phyloP scores from a whole-genome alignment of 352 stramenopile genomes.

The Globisporangium middletonii region DNA sequence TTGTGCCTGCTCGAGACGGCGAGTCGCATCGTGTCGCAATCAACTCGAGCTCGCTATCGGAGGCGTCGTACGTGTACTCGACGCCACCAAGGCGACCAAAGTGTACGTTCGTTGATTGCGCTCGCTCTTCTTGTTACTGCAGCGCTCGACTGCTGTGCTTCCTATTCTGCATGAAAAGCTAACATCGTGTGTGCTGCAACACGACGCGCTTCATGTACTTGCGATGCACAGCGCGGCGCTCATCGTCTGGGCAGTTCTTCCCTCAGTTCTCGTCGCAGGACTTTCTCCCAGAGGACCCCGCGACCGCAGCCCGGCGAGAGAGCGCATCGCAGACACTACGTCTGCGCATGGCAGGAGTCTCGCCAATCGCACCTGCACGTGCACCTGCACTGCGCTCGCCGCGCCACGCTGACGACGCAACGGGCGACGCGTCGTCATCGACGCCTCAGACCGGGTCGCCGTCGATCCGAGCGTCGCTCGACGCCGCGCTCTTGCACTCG shows the following conservation, averaged over 20 bases:
- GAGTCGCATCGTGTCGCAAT: conserved; percentile 1
- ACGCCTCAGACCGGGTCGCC: conserved; percentile 4
- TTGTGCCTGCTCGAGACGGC: background rate
- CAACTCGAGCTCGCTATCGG: conserved; percentile 21
- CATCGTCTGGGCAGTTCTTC: conserved; percentile 22
- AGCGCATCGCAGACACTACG: conserved; percentile 50
- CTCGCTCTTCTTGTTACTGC: background rate
- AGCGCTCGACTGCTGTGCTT: too few species aligned
- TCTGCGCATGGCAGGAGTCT: conserved; percentile 43
- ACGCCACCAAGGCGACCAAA: conserved; percentile 24
- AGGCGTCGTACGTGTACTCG: conserved; percentile 63
- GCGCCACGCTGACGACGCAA: conserved; percentile 1
- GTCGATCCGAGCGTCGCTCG: conserved; percentile 1
- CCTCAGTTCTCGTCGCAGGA: conserved; percentile 58
- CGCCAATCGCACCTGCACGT: conserved; percentile 39
- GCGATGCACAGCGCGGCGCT: conserved; percentile 1
- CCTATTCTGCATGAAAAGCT: too few species aligned
- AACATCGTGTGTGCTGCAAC: too few species aligned
- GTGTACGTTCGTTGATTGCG: conserved; percentile 3
- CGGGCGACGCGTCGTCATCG: background rate
- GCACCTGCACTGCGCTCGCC: background rate
- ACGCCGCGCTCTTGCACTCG: conserved; percentile 2
- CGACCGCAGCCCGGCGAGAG: conserved; percentile 5
- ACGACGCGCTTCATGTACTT: too few species aligned
- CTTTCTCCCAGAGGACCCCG: conserved; percentile 14